These are phyloP conservation scores for Colletotrichum chrysophilum DNA, from an alignment of 2,329 filamentous ascomycete genomes.

Conservation along the genomic window DNA sequence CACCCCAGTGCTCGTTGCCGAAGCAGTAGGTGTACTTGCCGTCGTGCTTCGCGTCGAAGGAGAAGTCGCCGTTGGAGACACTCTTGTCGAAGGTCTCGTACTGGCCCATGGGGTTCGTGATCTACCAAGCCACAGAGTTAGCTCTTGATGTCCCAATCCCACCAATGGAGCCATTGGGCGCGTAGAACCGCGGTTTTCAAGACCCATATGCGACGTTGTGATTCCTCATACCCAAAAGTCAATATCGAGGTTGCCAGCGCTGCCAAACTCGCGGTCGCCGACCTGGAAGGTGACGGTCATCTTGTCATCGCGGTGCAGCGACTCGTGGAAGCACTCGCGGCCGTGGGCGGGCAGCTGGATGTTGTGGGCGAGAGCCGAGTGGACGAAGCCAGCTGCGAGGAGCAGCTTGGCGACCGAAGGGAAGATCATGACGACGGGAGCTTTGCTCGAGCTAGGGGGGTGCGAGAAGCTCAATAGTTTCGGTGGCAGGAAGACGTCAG, in stretches of 20 bases:
- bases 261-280: constrained; percentile 93
- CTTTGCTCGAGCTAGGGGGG: constrained; percentile 6
- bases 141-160: not conserved
- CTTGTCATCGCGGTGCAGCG: constrained; percentile 89
- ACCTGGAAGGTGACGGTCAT: constrained; percentile 99
- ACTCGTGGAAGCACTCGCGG: constrained; percentile 97
- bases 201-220: not conserved
- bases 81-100: constrained; percentile 82
- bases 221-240: constrained; percentile 85
- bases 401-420: constrained; percentile 48
- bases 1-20: constrained; percentile 98
- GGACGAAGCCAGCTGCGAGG: constrained; percentile 47
- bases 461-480: not conserved
- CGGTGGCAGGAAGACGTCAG: not conserved
- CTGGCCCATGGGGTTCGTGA: constrained; percentile 77
- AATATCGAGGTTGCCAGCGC: constrained; percentile 91
- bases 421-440: constrained; percentile 42
- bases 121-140: constrained; percentile 47
- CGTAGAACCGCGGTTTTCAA: not conserved
- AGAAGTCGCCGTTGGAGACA: constrained; percentile 90
- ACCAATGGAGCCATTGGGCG: not conserved
- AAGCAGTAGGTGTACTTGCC: constrained; percentile 98
- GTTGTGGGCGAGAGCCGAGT: constrained; percentile 82
- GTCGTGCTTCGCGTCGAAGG: constrained; percentile 83
- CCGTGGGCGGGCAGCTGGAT: constrained; percentile 94